Base-by-base conservation (phyloP, 2,329 filamentous ascomycete genomes). In the Daldinia eschscholtzii region DNA sequence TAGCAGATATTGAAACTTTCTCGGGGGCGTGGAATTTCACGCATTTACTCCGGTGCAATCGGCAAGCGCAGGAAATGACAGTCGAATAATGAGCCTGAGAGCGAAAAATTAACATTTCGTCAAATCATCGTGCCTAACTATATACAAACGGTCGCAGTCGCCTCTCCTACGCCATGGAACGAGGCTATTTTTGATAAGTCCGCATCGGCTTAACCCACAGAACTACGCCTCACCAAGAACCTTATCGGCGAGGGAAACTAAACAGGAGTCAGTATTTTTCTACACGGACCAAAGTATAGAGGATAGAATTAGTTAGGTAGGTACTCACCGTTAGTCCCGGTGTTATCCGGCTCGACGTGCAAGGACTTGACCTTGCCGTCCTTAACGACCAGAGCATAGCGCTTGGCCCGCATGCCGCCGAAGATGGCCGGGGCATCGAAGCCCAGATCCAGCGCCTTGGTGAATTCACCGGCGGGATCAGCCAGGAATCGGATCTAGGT, bases 321-420 rank as follows among this genome's bases (percentile, higher is more conserved):
- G 30, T 13, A 61, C 85, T 80, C 83, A 94, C 93, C 91, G 72
- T 91, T 85, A 56, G 94, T 87, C 37, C 93, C 93, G 42, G 92
- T 96, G 82, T 92, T 94, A 80, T 98, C 94, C 10, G 93, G 91
- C 86, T 98, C 95, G 59, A 97, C 88, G 75, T 93, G 89, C 20
- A 91, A 87, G 76, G 91, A 88, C 82, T 91, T 91, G 75, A 98
- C 92, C 82, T 93, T 93, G 73, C 95, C 94, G 75, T 97, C 84
- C 83, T 97, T 90, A 59, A 97, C 84, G 58, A 94, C 87, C 61
- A 97, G 85, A 20, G 92, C 93, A 77, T 97, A 98, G 57, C 95
- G 89, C 89, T 97, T 97, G 82, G 92, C 92, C 72, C 95, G 89
- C 74, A 88, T 84, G 74, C 91, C 90, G 48, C 95, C 95, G 76